Evolutionary conservation across 2,329 filamentous ascomycete genomes (phyloP).

Genomic region (Microcera coccophila): DNA sequence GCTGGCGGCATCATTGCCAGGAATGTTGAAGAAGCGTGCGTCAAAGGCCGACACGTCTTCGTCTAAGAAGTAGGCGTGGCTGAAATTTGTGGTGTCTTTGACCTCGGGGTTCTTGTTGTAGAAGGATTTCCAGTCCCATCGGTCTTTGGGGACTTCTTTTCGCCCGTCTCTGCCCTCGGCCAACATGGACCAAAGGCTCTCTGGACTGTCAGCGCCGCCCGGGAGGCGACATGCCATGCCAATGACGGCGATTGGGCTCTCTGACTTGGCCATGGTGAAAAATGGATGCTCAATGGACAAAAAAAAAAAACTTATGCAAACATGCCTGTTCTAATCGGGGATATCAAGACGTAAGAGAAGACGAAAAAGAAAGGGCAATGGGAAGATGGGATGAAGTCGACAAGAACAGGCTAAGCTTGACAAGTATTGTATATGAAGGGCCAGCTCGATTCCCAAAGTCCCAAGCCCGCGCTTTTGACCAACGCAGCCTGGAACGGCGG

Average conservation of each 20-base stretch:
- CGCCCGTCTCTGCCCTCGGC: conserved; percentile 16
- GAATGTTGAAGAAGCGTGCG: conserved; percentile 32
- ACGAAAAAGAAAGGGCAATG: too few species aligned
- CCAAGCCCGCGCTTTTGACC: too few species aligned
- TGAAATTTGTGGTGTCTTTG: conserved; percentile 15
- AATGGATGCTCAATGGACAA: too few species aligned
- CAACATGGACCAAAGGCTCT: conserved; percentile 28
- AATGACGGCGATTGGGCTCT: conserved; percentile 31
- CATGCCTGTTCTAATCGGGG: too few species aligned
- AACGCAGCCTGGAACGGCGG: too few species aligned
- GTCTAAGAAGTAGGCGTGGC: conserved; percentile 11
- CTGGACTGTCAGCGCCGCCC: conserved; percentile 22
- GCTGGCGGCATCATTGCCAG: conserved; percentile 27
- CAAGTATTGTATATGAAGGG: too few species aligned
- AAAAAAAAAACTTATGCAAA: too few species aligned
- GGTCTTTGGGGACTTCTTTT: conserved; percentile 19
- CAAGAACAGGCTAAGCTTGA: too few species aligned
- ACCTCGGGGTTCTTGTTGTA: conserved; percentile 20
- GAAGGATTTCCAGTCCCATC: conserved; percentile 23
- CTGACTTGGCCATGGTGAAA: too few species aligned
- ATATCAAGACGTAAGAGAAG: too few species aligned
- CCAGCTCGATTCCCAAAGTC: too few species aligned
- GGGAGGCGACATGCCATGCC: conserved; percentile 30
- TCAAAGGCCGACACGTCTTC: conserved; percentile 19
- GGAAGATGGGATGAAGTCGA: too few species aligned